These are phyloP conservation scores for Pelagophyceae sp. DNA, from an alignment of 352 stramenopile species.

Conservation along the genomic window DNA sequence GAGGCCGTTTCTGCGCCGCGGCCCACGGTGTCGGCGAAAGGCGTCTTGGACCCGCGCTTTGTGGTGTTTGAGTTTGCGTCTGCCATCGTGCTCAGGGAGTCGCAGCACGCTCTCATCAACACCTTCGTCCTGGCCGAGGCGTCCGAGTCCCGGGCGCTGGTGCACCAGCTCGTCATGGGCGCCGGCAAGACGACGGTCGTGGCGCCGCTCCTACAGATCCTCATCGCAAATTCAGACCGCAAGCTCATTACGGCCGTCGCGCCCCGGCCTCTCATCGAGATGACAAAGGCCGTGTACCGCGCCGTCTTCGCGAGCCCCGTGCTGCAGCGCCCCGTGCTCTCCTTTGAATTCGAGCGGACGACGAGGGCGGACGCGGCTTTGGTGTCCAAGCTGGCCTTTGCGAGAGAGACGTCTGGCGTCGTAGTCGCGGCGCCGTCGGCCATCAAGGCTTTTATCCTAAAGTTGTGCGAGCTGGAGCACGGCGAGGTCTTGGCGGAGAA, in stretches of 20 bases:
- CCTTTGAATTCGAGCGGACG: slow-evolving; percentile 93
- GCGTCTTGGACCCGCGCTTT: slow-evolving; percentile 94
- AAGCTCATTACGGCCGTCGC: slow-evolving; percentile 91
- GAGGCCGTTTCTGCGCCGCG: neutral
- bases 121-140: slow-evolving; percentile 84
- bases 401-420: slow-evolving; percentile 77
- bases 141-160: slow-evolving; percentile 57
- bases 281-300: slow-evolving; percentile 91
- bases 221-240: slow-evolving; percentile 82
- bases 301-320: slow-evolving; percentile 93
- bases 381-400: slow-evolving; percentile 76
- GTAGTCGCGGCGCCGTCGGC: slow-evolving; percentile 95
- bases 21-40: slow-evolving; percentile 32
- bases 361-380: slow-evolving; percentile 69
- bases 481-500: slow-evolving; percentile 50
- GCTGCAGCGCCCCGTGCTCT: slow-evolving; percentile 96
- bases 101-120: slow-evolving; percentile 91
- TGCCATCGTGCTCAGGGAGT: slow-evolving; percentile 88
- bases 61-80: slow-evolving; percentile 99
- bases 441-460: slow-evolving; percentile 99
- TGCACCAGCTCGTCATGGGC: slow-evolving; percentile 99
- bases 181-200: slow-evolving; percentile 99
- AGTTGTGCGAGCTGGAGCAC: slow-evolving; percentile 87
- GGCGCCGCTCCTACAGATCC: slow-evolving; percentile 91
- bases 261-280: slow-evolving; percentile 93